A percentile compares a stretch with the other conserved stretches of the same genome.
phyloP scores from a whole-genome alignment of 495 filamentous ascomycete genomes.

The Penicillium maclennaniae region DNA sequence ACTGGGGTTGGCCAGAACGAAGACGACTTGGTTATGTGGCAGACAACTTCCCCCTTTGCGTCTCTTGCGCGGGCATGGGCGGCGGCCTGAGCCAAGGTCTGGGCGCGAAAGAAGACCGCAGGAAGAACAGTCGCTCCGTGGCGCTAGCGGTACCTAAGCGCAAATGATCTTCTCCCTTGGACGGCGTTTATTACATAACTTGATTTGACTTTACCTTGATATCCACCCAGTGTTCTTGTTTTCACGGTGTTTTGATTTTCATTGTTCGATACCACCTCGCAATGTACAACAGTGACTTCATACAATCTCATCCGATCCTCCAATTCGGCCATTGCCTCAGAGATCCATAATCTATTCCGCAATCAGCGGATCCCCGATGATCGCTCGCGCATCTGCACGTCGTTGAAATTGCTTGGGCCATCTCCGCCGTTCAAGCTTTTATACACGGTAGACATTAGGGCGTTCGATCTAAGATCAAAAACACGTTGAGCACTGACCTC shows the following conservation, averaged over 20 bases:
- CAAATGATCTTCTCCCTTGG: neutral
- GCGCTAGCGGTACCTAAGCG: conserved; percentile 11
- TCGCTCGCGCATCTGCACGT: neutral
- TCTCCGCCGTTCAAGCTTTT: neutral
- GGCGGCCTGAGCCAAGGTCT: conserved; percentile 42
- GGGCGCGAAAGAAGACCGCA: conserved; percentile 28
- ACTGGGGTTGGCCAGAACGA: conserved; percentile 23
- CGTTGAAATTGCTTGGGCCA: neutral
- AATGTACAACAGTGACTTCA: neutral
- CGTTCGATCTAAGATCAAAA: neutral
- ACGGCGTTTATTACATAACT: neutral
- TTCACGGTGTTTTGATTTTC: neutral
- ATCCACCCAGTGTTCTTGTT: conserved; percentile 7
- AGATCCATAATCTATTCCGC: neutral
- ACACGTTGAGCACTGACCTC: conserved; percentile 10
- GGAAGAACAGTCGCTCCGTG: conserved; percentile 23
- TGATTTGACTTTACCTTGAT: conserved; percentile 2
- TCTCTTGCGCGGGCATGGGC: conserved; percentile 44
- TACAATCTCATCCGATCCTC: neutral
- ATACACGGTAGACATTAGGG: neutral
- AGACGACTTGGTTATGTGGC: conserved; percentile 40
- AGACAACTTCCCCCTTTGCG: conserved; percentile 41
- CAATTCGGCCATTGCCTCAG: neutral
- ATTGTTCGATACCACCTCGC: conserved; percentile 5
- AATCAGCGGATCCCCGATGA: neutral